Evolutionary conservation across 169 alveolate species (phyloP).

Genomic region (Neospora caninum): DNA sequence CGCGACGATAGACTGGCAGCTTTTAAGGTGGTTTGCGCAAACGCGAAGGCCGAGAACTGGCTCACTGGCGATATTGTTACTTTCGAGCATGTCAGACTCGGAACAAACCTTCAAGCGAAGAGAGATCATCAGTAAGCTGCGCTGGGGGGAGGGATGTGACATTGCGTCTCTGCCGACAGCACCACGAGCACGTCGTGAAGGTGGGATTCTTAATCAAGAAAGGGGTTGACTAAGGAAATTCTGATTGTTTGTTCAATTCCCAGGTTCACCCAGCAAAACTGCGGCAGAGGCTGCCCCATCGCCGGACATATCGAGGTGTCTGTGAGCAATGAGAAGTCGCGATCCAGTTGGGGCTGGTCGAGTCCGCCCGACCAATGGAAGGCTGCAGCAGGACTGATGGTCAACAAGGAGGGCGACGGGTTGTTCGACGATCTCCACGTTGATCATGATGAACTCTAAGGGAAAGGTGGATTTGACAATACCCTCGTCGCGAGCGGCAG

Average conservation of each 20-base stretch:
- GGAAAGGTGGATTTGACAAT: background rate
- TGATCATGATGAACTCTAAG: constrained; percentile 7
- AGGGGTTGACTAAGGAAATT: too few species aligned
- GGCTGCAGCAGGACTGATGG: constrained; percentile 42
- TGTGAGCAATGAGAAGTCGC: constrained; percentile 34
- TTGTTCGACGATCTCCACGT: background rate
- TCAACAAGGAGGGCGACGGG: constrained; percentile 27
- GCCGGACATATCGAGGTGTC: constrained; percentile 64
- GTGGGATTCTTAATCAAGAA: too few species aligned
- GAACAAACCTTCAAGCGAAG: constrained; percentile 47
- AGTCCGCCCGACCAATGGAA: constrained; percentile 43
- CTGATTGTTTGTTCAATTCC: background rate
- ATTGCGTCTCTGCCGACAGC: background rate
- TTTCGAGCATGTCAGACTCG: background rate
- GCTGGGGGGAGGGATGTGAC: background rate
- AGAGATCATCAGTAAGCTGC: constrained; percentile 43
- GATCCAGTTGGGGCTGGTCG: constrained; percentile 46
- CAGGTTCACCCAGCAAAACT: constrained; percentile 62
- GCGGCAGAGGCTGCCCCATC: constrained; percentile 67
- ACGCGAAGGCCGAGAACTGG: constrained; percentile 32
- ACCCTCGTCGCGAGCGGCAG: background rate
- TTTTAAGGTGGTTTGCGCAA: constrained; percentile 41
- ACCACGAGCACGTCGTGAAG: background rate
- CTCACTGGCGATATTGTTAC: constrained; percentile 19
- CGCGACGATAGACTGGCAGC: background rate